These are phyloP conservation scores for Gaultheria prostrata DNA, from an alignment of 148 eudicot species.

Conservation along the genomic window DNA sequence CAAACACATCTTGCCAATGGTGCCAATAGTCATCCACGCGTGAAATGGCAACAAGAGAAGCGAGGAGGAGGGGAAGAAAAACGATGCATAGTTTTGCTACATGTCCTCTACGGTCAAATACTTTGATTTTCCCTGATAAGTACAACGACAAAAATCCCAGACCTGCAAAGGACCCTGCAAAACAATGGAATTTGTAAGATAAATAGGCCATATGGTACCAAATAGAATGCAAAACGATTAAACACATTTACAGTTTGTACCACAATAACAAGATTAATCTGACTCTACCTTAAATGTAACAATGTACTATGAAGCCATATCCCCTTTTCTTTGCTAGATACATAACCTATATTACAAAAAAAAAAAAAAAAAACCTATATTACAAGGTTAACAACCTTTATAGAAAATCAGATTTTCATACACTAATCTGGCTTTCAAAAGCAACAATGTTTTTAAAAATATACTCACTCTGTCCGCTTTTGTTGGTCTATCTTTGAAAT, in stretches of 20 bases:
- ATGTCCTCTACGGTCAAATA: conserved; percentile 69
- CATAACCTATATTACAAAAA: neutral
- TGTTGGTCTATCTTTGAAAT: no score
- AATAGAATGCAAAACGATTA: no score
- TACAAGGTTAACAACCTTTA: no score
- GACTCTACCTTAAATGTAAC: neutral
- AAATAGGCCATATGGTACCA: neutral
- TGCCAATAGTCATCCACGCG: conserved; percentile 98
- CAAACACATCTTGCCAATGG: conserved; percentile 89
- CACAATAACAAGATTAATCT: neutral
- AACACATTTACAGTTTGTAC: neutral
- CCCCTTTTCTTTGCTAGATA: neutral
- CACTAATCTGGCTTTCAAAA: neutral
- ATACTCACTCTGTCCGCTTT: no score
- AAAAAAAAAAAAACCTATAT: no score
- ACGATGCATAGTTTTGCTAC: conserved; percentile 70
- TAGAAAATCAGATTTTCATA: no score
- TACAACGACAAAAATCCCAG: conserved; percentile 76
- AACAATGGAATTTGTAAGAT: conserved; percentile 10
- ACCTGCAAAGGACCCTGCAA: conserved; percentile 90
- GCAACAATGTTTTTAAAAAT: neutral
- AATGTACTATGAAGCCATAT: neutral
- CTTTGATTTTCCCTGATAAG: conserved; percentile 64
- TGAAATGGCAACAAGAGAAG: conserved; percentile 77
- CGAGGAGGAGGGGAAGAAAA: conserved; percentile 63